These are phyloP conservation scores for Talaromyces piceae DNA, from an alignment of 2,329 filamentous ascomycete genomes.

Conservation along the genomic window DNA sequence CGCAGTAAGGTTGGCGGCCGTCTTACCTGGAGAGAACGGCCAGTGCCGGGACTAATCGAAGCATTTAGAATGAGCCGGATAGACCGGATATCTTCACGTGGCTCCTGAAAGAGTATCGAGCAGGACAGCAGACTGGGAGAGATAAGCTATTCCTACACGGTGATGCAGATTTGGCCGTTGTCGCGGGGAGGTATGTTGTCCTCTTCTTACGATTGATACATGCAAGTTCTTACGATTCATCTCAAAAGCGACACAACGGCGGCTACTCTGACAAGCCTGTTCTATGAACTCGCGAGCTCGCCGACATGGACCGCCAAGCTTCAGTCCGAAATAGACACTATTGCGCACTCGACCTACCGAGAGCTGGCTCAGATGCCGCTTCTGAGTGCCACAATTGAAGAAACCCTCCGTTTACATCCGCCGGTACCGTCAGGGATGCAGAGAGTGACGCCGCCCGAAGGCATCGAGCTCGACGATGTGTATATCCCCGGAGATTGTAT, in stretches of 20 bases:
- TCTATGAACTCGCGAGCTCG: slow-evolving; percentile 15
- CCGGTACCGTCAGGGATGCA: slow-evolving; percentile 22
- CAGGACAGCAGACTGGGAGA: slow-evolving; percentile 5
- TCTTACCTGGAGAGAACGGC: background rate
- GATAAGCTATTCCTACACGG: slow-evolving; percentile 12
- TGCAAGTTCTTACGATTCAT: slow-evolving; percentile 17
- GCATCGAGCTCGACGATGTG: slow-evolving; percentile 9
- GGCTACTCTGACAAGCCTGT: slow-evolving; percentile 7
- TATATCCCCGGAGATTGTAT: slow-evolving; percentile 14
- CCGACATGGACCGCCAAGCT: slow-evolving; percentile 13
- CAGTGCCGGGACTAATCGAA: background rate
- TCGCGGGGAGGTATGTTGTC: slow-evolving; percentile 18
- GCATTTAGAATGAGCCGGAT: slow-evolving; percentile 12
- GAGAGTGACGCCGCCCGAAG: slow-evolving; percentile 22
- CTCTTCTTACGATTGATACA: background rate
- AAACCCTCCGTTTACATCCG: slow-evolving; percentile 18
- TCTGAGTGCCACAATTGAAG: slow-evolving; percentile 15
- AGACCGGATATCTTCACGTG: slow-evolving; percentile 14
- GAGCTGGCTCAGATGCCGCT: slow-evolving; percentile 9
- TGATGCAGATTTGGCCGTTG: slow-evolving; percentile 17
- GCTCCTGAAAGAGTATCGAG: slow-evolving; percentile 4
- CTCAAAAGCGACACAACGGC: slow-evolving; percentile 15
- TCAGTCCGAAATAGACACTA: slow-evolving; percentile 14
- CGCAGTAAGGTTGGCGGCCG: slow-evolving; percentile 4
- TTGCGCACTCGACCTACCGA: slow-evolving; percentile 16